These are phyloP conservation scores for Ilyonectria robusta DNA, from an alignment of 2,329 filamentous ascomycete genomes.

Conservation along the genomic window DNA sequence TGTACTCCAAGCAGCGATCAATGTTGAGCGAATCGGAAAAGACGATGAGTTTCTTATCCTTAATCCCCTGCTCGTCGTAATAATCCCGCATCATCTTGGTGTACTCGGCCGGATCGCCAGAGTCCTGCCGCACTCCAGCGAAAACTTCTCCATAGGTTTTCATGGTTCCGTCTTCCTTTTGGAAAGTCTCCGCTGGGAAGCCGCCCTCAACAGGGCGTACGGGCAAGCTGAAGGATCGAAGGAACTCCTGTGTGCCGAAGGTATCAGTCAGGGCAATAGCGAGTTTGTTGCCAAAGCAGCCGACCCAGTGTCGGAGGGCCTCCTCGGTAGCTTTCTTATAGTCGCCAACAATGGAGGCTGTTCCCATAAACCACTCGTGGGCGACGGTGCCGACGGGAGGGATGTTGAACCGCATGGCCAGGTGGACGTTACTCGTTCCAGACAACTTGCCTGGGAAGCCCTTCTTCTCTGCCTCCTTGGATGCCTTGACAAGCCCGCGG, in stretches of 20 bases:
- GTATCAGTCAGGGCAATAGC: conserved; percentile 95
- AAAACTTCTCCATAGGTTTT: conserved; percentile 87
- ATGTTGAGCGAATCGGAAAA: conserved; percentile 97
- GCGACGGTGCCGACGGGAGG: conserved; percentile 89
- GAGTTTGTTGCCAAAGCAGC: conserved; percentile 88
- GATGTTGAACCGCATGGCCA: conserved; percentile 93
- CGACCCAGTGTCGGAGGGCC: conserved; percentile 89
- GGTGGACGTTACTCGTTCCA: conserved; percentile 96
- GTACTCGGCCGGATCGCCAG: conserved; percentile 86
- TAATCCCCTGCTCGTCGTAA: conserved; percentile 82
- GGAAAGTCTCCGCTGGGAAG: conserved; percentile 59
- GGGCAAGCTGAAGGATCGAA: conserved; percentile 84
- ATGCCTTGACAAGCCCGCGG: conserved; percentile 84
- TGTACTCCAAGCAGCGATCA: conserved; percentile 92
- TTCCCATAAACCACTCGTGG: conserved; percentile 99
- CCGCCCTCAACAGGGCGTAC: conserved; percentile 61
- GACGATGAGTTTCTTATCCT: conserved; percentile 87
- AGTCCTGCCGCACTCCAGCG: conserved; percentile 89
- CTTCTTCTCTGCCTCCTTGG: conserved; percentile 75
- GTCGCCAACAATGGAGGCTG: conserved; percentile 89
- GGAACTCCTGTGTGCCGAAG: conserved; percentile 91
- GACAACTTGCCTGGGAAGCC: conserved; percentile 81
- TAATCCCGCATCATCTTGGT: conserved; percentile 85
- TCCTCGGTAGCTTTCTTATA: conserved; percentile 89
- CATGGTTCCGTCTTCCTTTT: conserved; percentile 55